Percentiles rank a stretch among this genome's conserved stretches.
Evolutionary conservation across 495 filamentous ascomycete species (phyloP).

Genomic region (Penicillium flavigenum): DNA sequence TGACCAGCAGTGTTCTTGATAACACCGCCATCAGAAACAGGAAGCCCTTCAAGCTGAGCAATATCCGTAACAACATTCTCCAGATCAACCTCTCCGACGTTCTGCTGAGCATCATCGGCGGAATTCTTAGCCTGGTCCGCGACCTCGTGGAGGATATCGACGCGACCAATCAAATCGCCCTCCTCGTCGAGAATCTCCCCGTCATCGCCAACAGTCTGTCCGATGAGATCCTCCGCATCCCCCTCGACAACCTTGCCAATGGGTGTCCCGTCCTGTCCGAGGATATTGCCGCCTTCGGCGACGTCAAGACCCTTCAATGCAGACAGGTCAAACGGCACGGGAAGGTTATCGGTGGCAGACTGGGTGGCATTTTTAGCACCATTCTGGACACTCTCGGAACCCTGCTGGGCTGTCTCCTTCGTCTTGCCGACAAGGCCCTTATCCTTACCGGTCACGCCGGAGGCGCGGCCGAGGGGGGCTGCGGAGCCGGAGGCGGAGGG

Average conservation of each 20-base stretch:
- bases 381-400: constrained; percentile 27
- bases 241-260: constrained; percentile 44
- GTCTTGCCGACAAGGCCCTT: constrained; percentile 24
- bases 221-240: constrained; percentile 43
- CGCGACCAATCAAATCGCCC: constrained; percentile 49
- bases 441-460: constrained; percentile 21
- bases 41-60: constrained; percentile 53
- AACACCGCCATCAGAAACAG: constrained; percentile 56
- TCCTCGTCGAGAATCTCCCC: constrained; percentile 54
- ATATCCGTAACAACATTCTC: constrained; percentile 28
- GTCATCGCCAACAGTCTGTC: constrained; percentile 53
- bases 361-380: constrained; percentile 25
- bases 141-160: constrained; percentile 40
- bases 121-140: constrained; percentile 28
- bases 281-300: constrained; percentile 42
- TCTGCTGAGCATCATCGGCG: constrained; percentile 21
- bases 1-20: constrained; percentile 57
- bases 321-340: constrained; percentile 55
- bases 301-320: constrained; percentile 68
- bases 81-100: constrained; percentile 12
- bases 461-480: constrained; percentile 23
- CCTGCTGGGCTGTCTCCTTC: constrained; percentile 24
- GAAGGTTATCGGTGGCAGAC: constrained; percentile 20
- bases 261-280: constrained; percentile 40
- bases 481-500: constrained; percentile 28